A percentile compares a stretch with the other conserved stretches of the same genome.
phyloP scores from a whole-genome alignment of 73 alveolate species.

The Tetrahymena elliotti region DNA sequence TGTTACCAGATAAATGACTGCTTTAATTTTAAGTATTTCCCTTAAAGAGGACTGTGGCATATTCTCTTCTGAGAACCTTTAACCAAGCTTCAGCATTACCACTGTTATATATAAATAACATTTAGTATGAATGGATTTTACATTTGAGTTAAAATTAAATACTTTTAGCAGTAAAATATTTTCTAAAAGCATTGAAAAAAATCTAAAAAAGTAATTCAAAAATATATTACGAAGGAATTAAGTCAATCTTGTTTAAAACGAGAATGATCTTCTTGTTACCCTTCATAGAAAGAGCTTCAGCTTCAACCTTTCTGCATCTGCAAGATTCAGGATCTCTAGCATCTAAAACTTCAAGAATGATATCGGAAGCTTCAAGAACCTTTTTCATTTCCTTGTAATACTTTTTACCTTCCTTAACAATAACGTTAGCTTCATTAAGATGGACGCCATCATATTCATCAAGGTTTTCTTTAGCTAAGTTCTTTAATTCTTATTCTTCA shows the following conservation, averaged over 20 bases:
- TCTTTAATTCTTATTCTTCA: conserved; percentile 1
- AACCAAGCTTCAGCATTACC: conserved; percentile 91
- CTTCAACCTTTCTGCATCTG: conserved; percentile 83
- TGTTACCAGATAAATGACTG: conserved; percentile 65
- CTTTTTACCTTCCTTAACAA: conserved; percentile 33
- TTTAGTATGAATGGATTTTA: no score
- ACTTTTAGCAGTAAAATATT: not conserved
- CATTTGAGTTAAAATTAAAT: not conserved
- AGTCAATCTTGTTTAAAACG: conserved; percentile 91
- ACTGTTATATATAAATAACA: not conserved
- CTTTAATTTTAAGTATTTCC: conserved; percentile 79
- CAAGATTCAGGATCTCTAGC: conserved; percentile 97
- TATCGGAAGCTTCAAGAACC: conserved; percentile 91
- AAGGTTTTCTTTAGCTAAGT: not conserved
- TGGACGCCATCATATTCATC: conserved; percentile 13
- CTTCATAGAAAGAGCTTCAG: conserved; percentile 50
- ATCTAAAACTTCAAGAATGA: conserved; percentile 90
- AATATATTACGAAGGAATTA: conserved; percentile 77
- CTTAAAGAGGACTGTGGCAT: conserved; percentile 81
- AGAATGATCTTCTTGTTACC: conserved; percentile 83
- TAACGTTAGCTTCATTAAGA: conserved; percentile 54
- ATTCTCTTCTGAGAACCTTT: conserved; percentile 70
- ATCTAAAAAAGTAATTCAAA: not conserved
- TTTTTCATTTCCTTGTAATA: conserved; percentile 74
- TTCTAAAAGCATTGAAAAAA: not conserved